Conservation (phyloP, 148 eudicot genomes). For the Amaranthus palmeri region DNA sequence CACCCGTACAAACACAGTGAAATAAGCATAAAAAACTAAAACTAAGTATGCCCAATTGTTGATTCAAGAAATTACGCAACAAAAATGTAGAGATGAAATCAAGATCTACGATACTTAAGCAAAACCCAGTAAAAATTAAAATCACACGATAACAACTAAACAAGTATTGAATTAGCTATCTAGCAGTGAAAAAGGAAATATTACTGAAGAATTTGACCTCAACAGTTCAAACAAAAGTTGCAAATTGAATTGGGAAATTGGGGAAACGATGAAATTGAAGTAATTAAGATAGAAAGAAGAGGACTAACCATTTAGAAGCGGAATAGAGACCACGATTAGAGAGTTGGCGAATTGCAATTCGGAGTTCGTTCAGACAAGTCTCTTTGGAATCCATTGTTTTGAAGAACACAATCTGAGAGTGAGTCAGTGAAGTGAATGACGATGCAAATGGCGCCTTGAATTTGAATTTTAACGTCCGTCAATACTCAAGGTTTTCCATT, state of each 20-base stretch:
- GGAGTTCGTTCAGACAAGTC: slow-evolving; percentile 79
- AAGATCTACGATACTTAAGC: slow-evolving; percentile 4
- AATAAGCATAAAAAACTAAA: not conserved
- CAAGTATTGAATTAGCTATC: not conserved
- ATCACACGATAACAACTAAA: not conserved
- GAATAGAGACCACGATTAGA: slow-evolving; percentile 82
- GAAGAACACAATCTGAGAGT: not conserved
- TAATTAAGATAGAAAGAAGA: not conserved
- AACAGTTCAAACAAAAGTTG: not conserved
- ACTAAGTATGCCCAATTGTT: not conserved
- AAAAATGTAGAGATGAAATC: not conserved
- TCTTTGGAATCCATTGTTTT: slow-evolving; percentile 61
- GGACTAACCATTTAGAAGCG: slow-evolving; percentile 77
- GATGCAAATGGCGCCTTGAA: slow-evolving; percentile 16
- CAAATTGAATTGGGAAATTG: not conserved
- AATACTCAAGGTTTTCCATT: not conserved
- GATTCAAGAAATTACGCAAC: not conserved
- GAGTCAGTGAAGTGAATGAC: not conserved
- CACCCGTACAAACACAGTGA: not conserved
- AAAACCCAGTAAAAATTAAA: slow-evolving; percentile 7
- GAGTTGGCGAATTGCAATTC: slow-evolving; percentile 86
- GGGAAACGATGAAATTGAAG: not conserved
- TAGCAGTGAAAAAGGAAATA: not conserved
- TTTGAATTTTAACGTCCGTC: slow-evolving; percentile 6
- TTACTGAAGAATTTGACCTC: not conserved